Base-by-base conservation (phyloP, 495 filamentous ascomycete species). In the Penicillium coprophilum region DNA sequence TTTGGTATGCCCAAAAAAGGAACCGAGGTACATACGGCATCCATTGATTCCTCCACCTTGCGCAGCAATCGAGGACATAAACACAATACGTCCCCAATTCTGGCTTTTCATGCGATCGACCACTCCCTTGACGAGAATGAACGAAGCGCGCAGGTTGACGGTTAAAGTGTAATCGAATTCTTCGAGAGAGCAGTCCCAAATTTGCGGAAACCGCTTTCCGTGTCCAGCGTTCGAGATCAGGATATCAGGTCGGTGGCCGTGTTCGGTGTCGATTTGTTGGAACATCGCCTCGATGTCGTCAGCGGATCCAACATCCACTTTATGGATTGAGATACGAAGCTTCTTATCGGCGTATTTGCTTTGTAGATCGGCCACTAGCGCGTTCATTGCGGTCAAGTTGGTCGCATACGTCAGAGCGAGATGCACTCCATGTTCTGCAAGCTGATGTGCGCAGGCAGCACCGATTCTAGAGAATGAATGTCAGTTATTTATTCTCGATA, bases 21-120 rank as follows among this genome's bases (percentile, higher is more conserved):
- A 9, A 50, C 50, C 27, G 24, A 15, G 49, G 32, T 2, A 74
- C 75, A 48, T 68, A 80, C 75, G 85, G 40, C 83, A 84, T 11
- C 85, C 85, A 65, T 89, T 88, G 34, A 88, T 82, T 3, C 85
- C 85, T 5, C 82, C 85, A 2, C 84, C 87, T 31, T 81, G 78
- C 0, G 77, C 85, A 7, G 87, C 85, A 53, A 90, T 85, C 34
- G 83, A 87, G 9, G 83, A 86, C 60, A 88, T 82, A 60, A 85
- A 87, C 20, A 88, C 71, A 48, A 89, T 85, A 6, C 86, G 75
- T 5, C 87, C 86, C 86, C 86, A 89, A 27, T 70, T 67, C 59
- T 80, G 77, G 24, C 66, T 65, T 48, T 81, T 80, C 87, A 89
- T 89, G 50, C 80, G 77, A 46, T 84, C 83, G 3, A 88, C 80